Base-by-base conservation (phyloP, 441 rosid species). In the Populus hybrid region DNA sequence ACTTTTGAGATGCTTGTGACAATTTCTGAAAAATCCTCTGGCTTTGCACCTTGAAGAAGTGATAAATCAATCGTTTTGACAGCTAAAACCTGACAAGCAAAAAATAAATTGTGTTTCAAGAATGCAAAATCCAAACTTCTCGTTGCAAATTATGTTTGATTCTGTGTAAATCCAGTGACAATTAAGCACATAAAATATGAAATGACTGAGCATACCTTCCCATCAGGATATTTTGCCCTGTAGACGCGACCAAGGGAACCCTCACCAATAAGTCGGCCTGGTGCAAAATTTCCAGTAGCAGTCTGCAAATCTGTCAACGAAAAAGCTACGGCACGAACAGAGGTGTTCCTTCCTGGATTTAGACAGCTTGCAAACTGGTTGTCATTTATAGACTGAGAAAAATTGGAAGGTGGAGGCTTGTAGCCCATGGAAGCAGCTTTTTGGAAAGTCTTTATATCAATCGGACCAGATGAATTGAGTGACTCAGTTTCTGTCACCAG, bases 211-310 rank as follows among this genome's bases (percentile, higher is more conserved):
- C 82, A 64, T 83, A 95, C 99, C 98, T 84, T 91, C 59, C 91
- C 94, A 82, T 96, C 96, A 0, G 85, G 84, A 86, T 83, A 92
- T 80, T 96, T 93, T 57, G 96, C 99, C 81, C 74, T 88, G 61
- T 94, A 96, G 69, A 92, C 98, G 72, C 95, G 93, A 69, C 99
- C 99, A 69, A 89, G 72, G 69, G 94, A 79, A 74, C 98, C 99
- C 86, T 93, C 89, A 12, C 99, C 98, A 66, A 93, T 78, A 68
- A 96, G 90, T 57, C 91, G 90, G 53, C 82, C 87, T 0, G 86
- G 79, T 10, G 95, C 88, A 84, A 96, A 94, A 83, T 84, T 87
- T 77, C 83, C 85, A 0, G 95, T 90, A 9, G 93, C 88, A 32
- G 81, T 81, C 88, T 87, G 94, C 79, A 94, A 79, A 76, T 96